Evolutionary conservation across 306 rosid genomes (phyloP).

Genomic region (Psophocarpus tetragonolobus): DNA sequence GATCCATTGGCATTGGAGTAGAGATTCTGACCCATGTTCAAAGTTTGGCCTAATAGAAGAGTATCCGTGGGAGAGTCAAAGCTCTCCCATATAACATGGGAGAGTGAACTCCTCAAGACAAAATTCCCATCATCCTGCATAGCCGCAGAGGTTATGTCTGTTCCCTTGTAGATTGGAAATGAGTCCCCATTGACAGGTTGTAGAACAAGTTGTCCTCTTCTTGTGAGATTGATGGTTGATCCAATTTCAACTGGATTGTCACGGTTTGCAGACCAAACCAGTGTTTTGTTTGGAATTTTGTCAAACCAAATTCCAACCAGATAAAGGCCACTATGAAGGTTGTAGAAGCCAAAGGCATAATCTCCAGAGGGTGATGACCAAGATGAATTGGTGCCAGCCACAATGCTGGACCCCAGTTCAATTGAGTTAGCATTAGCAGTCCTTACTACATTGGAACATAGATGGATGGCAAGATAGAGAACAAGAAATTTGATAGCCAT

Average conservation of each 20-base stretch:
- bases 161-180: slow-evolving; percentile 8
- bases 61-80: slow-evolving; percentile 44
- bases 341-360: slow-evolving; percentile 41
- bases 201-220: slow-evolving; percentile 2
- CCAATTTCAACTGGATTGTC: slow-evolving; percentile 28
- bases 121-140: slow-evolving; percentile 38
- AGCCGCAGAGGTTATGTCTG: slow-evolving; percentile 3
- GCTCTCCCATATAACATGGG: slow-evolving; percentile 31
- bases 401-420: slow-evolving; percentile 25
- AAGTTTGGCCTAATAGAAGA: slow-evolving; percentile 36
- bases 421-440: not conserved
- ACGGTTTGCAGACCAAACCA: slow-evolving; percentile 47
- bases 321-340: not conserved
- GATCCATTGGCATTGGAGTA: slow-evolving; percentile 40
- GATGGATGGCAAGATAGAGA: not conserved
- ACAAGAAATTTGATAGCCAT: not conserved
- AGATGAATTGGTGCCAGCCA: slow-evolving; percentile 36
- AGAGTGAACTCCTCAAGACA: not conserved
- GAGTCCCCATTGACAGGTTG: slow-evolving; percentile 3
- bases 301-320: slow-evolving; percentile 42
- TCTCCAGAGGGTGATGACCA: slow-evolving; percentile 38
- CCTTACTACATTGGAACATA: not conserved
- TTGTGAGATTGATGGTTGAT: slow-evolving; percentile 32
- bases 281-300: slow-evolving; percentile 9
- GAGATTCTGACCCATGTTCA: slow-evolving; percentile 22